These are phyloP conservation scores for Camelina neglecta DNA, from an alignment of 345 rosid genomes.

Conservation along the genomic window DNA sequence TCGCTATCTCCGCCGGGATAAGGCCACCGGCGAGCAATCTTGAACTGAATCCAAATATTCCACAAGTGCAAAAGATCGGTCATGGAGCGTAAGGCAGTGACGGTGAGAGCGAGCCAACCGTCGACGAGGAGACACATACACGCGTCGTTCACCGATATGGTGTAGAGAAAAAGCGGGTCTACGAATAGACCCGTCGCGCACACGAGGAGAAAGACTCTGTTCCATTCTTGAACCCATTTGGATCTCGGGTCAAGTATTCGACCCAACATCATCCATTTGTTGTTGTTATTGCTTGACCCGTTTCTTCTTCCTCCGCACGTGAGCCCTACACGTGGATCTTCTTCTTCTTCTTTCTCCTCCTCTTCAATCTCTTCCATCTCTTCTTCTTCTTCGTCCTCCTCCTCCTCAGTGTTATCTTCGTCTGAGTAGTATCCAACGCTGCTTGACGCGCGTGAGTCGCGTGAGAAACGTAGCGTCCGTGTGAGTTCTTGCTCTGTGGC, in stretches of 20 bases:
- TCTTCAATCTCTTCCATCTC: slow-evolving; percentile 23
- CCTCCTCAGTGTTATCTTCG: slow-evolving; percentile 45
- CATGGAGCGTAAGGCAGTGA: slow-evolving; percentile 91
- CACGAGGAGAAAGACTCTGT: slow-evolving; percentile 74
- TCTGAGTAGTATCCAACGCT: slow-evolving; percentile 48
- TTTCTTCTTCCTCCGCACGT: slow-evolving; percentile 45
- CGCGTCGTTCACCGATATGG: slow-evolving; percentile 69
- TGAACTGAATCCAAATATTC: slow-evolving; percentile 87
- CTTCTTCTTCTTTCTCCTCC: slow-evolving; percentile 37
- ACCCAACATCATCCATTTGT: slow-evolving; percentile 56
- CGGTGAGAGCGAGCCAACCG: slow-evolving; percentile 94
- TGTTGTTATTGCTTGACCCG: slow-evolving; percentile 36
- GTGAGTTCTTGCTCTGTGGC: slow-evolving; percentile 47
- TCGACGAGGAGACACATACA: slow-evolving; percentile 86
- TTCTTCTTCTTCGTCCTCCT: slow-evolving; percentile 38
- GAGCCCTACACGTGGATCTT: slow-evolving; percentile 17
- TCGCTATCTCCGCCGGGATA: slow-evolving; percentile 36
- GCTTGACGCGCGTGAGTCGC: slow-evolving; percentile 44
- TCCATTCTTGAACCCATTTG: slow-evolving; percentile 92
- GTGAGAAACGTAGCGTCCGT: slow-evolving; percentile 43
- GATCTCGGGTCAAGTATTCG: slow-evolving; percentile 84
- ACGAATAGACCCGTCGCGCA: slow-evolving; percentile 86
- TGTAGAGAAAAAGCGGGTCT: slow-evolving; percentile 94
- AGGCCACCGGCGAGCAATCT: slow-evolving; percentile 54
- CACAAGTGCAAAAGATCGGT: slow-evolving; percentile 82